phyloP scores from a whole-genome alignment of 1,139 yeast genomes.

The Zygosaccharomyces sapae region DNA sequence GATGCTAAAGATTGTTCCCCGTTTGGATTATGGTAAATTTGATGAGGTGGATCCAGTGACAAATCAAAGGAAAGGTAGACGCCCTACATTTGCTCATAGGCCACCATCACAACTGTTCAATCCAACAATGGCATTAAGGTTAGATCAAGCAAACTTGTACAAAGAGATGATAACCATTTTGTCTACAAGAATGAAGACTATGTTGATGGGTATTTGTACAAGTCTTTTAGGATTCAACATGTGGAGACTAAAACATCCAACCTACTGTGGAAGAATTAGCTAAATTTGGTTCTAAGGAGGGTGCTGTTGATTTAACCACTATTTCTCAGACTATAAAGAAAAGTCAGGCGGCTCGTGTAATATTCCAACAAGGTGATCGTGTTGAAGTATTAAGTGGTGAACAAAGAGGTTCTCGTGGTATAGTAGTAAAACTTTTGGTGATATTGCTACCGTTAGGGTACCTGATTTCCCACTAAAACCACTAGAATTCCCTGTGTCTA shows the following conservation, averaged over 20 bases:
- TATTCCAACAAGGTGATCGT: constrained; percentile 89
- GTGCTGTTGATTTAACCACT: constrained; percentile 78
- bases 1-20: constrained; percentile 84
- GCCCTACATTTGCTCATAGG: constrained; percentile 52
- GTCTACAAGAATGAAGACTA: constrained; percentile 84
- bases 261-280: constrained; percentile 90
- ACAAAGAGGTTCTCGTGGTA: constrained; percentile 84
- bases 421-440: constrained; percentile 54
- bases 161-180: constrained; percentile 74
- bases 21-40: constrained; percentile 80
- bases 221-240: constrained; percentile 79
- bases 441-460: constrained; percentile 42
- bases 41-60: constrained; percentile 53
- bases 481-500: constrained; percentile 71
- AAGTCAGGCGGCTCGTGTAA: constrained; percentile 50
- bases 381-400: constrained; percentile 92
- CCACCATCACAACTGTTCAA: constrained; percentile 85
- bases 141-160: constrained; percentile 55
- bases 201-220: constrained; percentile 78
- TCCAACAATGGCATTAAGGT: constrained; percentile 65
- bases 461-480: constrained; percentile 45
- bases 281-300: constrained; percentile 65
- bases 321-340: constrained; percentile 79
- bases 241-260: constrained; percentile 79
- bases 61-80: constrained; percentile 46